A percentile compares a stretch with the other conserved stretches of the same genome.
These are phyloP conservation scores for Phytopythium montanum DNA, from an alignment of 352 stramenopile species.

Conservation along the genomic window DNA sequence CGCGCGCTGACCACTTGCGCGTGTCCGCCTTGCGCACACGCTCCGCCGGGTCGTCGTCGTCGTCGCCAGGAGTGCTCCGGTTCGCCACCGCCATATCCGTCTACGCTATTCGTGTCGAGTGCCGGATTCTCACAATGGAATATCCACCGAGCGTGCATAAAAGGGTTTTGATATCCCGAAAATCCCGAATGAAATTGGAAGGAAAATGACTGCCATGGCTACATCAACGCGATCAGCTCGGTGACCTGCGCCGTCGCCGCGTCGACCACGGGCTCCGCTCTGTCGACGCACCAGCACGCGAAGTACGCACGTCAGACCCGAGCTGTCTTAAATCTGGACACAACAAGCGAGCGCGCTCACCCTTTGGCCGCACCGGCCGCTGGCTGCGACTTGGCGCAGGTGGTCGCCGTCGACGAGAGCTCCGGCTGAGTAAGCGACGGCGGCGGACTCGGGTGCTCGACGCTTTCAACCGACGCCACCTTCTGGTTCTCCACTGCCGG, in stretches of 20 bases:
- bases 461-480: slow-evolving; percentile 19
- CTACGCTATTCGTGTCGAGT: background rate
- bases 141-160: background rate
- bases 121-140: background rate
- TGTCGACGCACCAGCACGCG: background rate
- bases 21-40: slow-evolving; percentile 25
- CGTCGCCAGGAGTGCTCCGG: background rate
- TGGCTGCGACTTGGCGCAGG: slow-evolving; percentile 11
- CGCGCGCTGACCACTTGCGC: slow-evolving; percentile 63
- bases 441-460: slow-evolving; percentile 25
- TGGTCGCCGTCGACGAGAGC: slow-evolving; percentile 13
- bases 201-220: slow-evolving; percentile 2
- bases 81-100: background rate
- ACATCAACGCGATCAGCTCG: slow-evolving; percentile 34
- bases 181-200: too few species aligned
- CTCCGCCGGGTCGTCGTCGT: slow-evolving; percentile 12
- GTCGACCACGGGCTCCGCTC: slow-evolving; percentile 14
- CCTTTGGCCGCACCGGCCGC: slow-evolving; percentile 9
- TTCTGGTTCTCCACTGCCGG: slow-evolving; percentile 15
- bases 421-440: slow-evolving; percentile 4
- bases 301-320: background rate
- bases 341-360: slow-evolving; percentile 7
- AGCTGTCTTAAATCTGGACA: background rate
- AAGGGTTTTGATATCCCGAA: too few species aligned
- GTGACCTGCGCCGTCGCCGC: slow-evolving; percentile 20